phyloP scores from a whole-genome alignment of 768 basidiomycete species.

The Panaeolus papilionaceus region DNA sequence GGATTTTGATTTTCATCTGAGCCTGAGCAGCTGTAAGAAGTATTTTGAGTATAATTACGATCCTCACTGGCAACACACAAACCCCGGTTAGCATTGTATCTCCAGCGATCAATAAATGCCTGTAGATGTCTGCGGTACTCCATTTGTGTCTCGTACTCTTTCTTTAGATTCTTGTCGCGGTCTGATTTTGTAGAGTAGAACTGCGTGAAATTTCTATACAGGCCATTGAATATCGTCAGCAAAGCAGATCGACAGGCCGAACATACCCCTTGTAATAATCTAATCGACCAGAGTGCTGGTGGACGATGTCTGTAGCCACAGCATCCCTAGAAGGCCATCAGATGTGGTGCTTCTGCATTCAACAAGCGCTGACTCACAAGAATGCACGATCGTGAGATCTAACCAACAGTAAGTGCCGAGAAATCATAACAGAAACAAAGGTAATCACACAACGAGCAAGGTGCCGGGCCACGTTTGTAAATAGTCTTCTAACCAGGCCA shows the following conservation, averaged over 20 bases:
- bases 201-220: slow-evolving; percentile 87
- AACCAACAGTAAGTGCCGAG: not conserved
- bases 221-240: slow-evolving; percentile 12
- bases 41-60: slow-evolving; percentile 1
- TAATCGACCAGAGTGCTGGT: slow-evolving; percentile 89
- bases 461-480: slow-evolving; percentile 95
- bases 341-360: not conserved
- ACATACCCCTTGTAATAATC: slow-evolving; percentile 96
- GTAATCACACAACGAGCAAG: slow-evolving; percentile 84
- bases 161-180: slow-evolving; percentile 86
- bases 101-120: slow-evolving; percentile 98
- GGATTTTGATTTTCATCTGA: slow-evolving; percentile 73
- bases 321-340: slow-evolving; percentile 64
- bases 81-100: slow-evolving; percentile 96
- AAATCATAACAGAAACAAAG: not conserved
- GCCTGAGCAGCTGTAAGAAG: slow-evolving; percentile 79
- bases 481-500: slow-evolving; percentile 98
- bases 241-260: not conserved
- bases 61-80: slow-evolving; percentile 9
- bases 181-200: slow-evolving; percentile 99
- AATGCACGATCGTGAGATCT: slow-evolving; percentile 98
- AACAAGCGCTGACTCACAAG: slow-evolving; percentile 54
- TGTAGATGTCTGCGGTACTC: slow-evolving; percentile 94
- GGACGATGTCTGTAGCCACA: slow-evolving; percentile 98
- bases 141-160: slow-evolving; percentile 97